These are phyloP conservation scores for Apocynum venetum DNA, from an alignment of 257 asterid genomes.

Conservation along the genomic window DNA sequence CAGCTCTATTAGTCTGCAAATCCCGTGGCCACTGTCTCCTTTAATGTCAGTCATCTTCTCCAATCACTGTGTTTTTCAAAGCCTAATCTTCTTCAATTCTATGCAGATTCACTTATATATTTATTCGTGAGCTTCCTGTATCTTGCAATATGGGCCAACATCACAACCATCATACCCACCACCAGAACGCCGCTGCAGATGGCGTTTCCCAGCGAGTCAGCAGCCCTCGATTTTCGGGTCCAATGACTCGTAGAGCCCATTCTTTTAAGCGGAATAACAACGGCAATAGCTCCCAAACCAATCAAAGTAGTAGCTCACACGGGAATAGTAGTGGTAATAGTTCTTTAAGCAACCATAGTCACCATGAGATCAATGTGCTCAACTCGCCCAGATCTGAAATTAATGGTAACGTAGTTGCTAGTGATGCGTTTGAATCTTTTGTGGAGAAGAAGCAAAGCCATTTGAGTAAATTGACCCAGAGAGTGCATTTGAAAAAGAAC, in stretches of 20 bases:
- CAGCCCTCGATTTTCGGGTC: constrained; percentile 91
- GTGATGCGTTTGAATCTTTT: constrained; percentile 44
- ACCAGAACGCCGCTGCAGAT: constrained; percentile 47
- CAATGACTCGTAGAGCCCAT: constrained; percentile 81
- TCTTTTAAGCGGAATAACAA: constrained; percentile 61
- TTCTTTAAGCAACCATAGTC: constrained; percentile 8
- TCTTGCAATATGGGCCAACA: constrained; percentile 55
- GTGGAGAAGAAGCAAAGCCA: constrained; percentile 50
- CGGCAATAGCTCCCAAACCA: constrained; percentile 26
- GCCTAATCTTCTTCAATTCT: neutral
- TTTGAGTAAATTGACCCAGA: constrained; percentile 58
- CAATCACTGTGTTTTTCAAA: neutral
- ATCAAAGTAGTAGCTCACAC: constrained; percentile 16
- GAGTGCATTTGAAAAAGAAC: constrained; percentile 70
- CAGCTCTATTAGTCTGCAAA: neutral
- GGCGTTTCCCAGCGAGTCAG: constrained; percentile 79
- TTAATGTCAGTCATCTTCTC: constrained; percentile 15
- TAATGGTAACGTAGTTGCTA: constrained; percentile 26
- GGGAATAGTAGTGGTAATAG: neutral
- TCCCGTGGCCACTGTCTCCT: constrained; percentile 3
- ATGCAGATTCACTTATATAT: neutral
- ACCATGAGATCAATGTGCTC: constrained; percentile 78
- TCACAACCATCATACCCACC: constrained; percentile 55
- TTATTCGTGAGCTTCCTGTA: neutral
- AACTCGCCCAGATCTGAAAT: constrained; percentile 91